Percentiles rank a stretch among this genome's conserved stretches.
These are phyloP conservation scores for Cutaneotrichosporon mucoides DNA, from an alignment of 1,284 basidiomycete species.

Conservation along the genomic window DNA sequence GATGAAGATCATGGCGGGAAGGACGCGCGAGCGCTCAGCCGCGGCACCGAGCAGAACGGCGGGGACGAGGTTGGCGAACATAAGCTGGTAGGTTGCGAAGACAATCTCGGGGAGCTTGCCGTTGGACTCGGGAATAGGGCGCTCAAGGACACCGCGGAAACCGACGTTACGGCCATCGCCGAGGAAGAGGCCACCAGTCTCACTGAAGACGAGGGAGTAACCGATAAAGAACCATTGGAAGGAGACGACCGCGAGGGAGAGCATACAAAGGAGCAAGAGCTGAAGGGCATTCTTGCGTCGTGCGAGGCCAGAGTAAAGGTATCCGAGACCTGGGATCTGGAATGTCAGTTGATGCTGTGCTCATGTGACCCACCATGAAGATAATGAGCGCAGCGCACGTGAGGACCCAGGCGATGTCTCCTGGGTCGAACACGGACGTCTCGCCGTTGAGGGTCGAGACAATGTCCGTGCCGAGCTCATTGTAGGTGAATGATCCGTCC, in stretches of 20 bases:
- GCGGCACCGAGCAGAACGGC: conserved; percentile 59
- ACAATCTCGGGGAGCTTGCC: conserved; percentile 55
- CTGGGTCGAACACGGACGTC: conserved; percentile 59
- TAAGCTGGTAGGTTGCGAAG: conserved; percentile 79
- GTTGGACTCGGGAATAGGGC: conserved; percentile 65
- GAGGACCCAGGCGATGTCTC: conserved; percentile 79
- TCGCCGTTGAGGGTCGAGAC: conserved; percentile 24
- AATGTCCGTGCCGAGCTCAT: conserved; percentile 30
- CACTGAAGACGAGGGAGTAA: conserved; percentile 75
- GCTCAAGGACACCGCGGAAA: conserved; percentile 64
- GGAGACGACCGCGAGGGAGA: conserved; percentile 65
- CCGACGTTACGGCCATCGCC: conserved; percentile 59
- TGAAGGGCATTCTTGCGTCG: conserved; percentile 60
- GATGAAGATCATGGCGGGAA: conserved; percentile 81
- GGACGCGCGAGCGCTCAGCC: conserved; percentile 79
- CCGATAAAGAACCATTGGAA: conserved; percentile 90
- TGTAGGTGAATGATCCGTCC: conserved; percentile 16
- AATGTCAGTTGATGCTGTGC: neutral
- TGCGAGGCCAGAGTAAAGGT: conserved; percentile 83
- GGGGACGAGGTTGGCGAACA: conserved; percentile 52
- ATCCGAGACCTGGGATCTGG: conserved; percentile 61
- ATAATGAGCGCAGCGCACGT: conserved; percentile 73
- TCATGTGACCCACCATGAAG: conserved; percentile 45
- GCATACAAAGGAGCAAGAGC: conserved; percentile 55
- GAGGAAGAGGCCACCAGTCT: conserved; percentile 59